Base-by-base conservation (phyloP, 257 asterid species). In the Cruciata laevipes region DNA sequence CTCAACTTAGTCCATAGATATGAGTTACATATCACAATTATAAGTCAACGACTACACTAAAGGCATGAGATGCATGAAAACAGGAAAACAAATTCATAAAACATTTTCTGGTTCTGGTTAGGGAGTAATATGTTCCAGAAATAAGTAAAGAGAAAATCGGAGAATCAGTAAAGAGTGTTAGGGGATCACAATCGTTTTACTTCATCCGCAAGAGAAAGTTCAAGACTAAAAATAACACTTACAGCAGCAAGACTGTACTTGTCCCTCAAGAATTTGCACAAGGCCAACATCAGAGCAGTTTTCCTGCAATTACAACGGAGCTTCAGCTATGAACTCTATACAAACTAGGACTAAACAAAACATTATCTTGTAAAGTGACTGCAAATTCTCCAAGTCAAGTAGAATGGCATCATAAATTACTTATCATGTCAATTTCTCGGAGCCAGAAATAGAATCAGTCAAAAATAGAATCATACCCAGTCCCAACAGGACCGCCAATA, bases 401-500 rank as follows among this genome's bases (percentile, higher is more conserved):
- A 13, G 13, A 23, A 56, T 56, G 17, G 5, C 33, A 23, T 56
- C 61, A 31, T 13, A 24, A 51, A 51, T 5, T 51, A 17, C 8
- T 51, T 40, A 23, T 38, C 35, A 8, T 8, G 20, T 4, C 42
- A 42, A 59, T 24, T 3, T 0, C 38, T 69, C 8, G 62, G 35
- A 44, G 3, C 33, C 3, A 13, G 24, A 37, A 47, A 11, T 14
- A n/a, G n/a, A 47, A 20, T 5, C 3, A 30, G 61, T 13, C 6
- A 42, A 31, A 71, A 16, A 10, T 40, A 69, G 51, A 13, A 1
- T 23, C 14, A 7, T 78, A 93, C 98, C 97, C 98, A 71, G 97
- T 93, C 33, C 98, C 98, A 66, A 93, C 98, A 51, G 98, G 98
- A 40, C 98, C 98, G 33, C 98, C 98, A 79, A 93, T 93, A 4